phyloP scores from a whole-genome alignment of 1,284 basidiomycete species.

The Fomitopsis schrenkii region DNA sequence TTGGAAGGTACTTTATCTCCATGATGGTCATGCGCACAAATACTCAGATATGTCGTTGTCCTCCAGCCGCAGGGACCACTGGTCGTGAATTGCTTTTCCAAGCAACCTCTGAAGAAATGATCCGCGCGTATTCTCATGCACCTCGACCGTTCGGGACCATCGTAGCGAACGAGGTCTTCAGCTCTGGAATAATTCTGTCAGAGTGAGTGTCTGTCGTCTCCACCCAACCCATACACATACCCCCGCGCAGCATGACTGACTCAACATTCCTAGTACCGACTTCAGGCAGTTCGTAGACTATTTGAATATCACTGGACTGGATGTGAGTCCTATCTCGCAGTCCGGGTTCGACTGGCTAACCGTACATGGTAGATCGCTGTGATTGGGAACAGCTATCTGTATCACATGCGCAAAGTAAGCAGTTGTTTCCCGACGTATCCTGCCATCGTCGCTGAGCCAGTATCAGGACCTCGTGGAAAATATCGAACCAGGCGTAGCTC shows the following conservation, averaged over 20 bases:
- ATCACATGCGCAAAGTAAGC: slow-evolving; percentile 79
- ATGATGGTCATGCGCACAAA: neutral
- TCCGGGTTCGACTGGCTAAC: neutral
- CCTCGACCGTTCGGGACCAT: slow-evolving; percentile 90
- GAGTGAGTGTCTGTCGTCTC: slow-evolving; percentile 54
- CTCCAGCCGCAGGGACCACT: slow-evolving; percentile 77
- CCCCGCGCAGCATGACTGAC: slow-evolving; percentile 1
- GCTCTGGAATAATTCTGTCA: slow-evolving; percentile 86
- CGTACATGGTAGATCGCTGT: slow-evolving; percentile 76
- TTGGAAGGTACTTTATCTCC: slow-evolving; percentile 63
- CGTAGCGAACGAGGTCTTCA: slow-evolving; percentile 92
- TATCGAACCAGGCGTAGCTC: slow-evolving; percentile 74
- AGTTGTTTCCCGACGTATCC: no score
- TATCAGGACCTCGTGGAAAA: slow-evolving; percentile 73
- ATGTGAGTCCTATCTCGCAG: slow-evolving; percentile 45
- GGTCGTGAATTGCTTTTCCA: slow-evolving; percentile 94
- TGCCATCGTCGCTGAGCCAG: neutral
- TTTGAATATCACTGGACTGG: slow-evolving; percentile 81
- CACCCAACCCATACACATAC: neutral
- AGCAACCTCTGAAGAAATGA: slow-evolving; percentile 93
- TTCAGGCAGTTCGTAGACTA: slow-evolving; percentile 95
- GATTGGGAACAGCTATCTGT: slow-evolving; percentile 90
- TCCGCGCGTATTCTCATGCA: slow-evolving; percentile 83
- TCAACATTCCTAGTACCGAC: slow-evolving; percentile 61
- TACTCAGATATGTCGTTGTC: no score